Evolutionary conservation across 2,329 filamentous ascomycete genomes (phyloP), one percentile per base, ranked within the genome.

Genomic region (Phaeoacremonium minimum): DNA sequence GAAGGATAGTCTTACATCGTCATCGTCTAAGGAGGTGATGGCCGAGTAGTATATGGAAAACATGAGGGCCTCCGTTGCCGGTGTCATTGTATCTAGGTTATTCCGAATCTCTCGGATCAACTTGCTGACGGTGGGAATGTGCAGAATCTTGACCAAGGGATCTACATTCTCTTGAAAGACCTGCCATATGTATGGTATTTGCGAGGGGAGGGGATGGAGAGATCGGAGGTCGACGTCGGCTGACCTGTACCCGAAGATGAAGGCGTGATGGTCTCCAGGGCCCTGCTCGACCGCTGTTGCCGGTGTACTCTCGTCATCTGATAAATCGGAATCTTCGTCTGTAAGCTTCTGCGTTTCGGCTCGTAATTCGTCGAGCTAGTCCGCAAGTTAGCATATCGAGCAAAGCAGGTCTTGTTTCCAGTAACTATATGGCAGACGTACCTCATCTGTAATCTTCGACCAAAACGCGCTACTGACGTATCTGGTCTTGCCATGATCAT

Each of bases 391-490:
- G 37, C 19, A 14, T 8, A n/a, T 11, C 18, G 4, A 12, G 32
- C 16, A 36, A 18, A 15, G 4, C 26, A 18, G 8, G 14, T 14
- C n/a, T 29, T 29, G 41, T 20, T 41, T 32, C 22, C 32, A 18
- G 14, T 15, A 26, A 28, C 6, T 28, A 28, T 11, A 8, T n/a
- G 14, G 11, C 16, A 18, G 20, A 33, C 32, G 47, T 58, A 83
- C 80, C 69, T 89, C 84, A 36, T 87, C 85, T 41, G 81, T 85
- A 35, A 90, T 68, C 43, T 77, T 85, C 15, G 83, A 77, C 83
- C 83, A 88, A 50, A 89, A 87, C 6, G 77, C 82, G 55, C 79
- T 86, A 61, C 83, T 87, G 46, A 90, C 77, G 53, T 89, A 90
- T 53, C 83, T 69, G 37, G 77, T 80, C 41, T 76, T 77, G 28